Evolutionary conservation across 352 stramenopile species (phyloP).

Genomic region (Pythium pyrilobum): DNA sequence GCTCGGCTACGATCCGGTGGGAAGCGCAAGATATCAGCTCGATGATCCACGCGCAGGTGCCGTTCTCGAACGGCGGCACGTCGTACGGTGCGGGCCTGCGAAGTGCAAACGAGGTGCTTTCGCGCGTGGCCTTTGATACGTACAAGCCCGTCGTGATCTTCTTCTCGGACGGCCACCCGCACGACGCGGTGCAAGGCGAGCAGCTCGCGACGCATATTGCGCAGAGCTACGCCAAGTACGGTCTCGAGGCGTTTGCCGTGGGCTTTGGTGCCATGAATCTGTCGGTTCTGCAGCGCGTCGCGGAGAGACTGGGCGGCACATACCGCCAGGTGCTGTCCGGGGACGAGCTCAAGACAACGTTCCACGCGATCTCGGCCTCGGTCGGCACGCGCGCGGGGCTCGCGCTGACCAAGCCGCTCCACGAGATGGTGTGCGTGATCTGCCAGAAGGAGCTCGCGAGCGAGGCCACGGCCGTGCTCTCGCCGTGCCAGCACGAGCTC

Average conservation of each 20-base stretch:
- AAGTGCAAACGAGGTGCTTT: slow-evolving; percentile 60
- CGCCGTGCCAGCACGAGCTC: slow-evolving; percentile 42
- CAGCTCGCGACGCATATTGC: slow-evolving; percentile 49
- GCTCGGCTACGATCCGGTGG: slow-evolving; percentile 31
- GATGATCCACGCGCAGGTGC: slow-evolving; percentile 23
- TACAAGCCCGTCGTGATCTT: slow-evolving; percentile 75
- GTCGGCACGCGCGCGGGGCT: slow-evolving; percentile 52
- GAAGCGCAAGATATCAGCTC: slow-evolving; percentile 49
- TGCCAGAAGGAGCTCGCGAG: slow-evolving; percentile 52
- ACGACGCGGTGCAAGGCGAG: slow-evolving; percentile 36
- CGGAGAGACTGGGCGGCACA: slow-evolving; percentile 42
- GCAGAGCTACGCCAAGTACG: slow-evolving; percentile 53
- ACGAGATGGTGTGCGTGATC: slow-evolving; percentile 59
- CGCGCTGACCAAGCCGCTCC: slow-evolving; percentile 45
- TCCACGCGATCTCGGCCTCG: slow-evolving; percentile 70
- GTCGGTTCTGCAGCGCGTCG: slow-evolving; percentile 45
- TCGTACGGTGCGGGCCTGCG: slow-evolving; percentile 48
- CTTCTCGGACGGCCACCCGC: slow-evolving; percentile 69
- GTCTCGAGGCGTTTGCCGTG: slow-evolving; percentile 54
- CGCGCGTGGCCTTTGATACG: slow-evolving; percentile 43
- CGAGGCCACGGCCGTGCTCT: slow-evolving; percentile 38
- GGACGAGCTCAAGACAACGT: slow-evolving; percentile 68
- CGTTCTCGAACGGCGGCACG: slow-evolving; percentile 43
- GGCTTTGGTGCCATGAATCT: slow-evolving; percentile 73
- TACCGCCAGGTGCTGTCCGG: slow-evolving; percentile 61